Evolutionary conservation across 768 basidiomycete species (phyloP), one percentile per base, ranked within the genome.

Genomic region (Coprinopsis marcescibilis): DNA sequence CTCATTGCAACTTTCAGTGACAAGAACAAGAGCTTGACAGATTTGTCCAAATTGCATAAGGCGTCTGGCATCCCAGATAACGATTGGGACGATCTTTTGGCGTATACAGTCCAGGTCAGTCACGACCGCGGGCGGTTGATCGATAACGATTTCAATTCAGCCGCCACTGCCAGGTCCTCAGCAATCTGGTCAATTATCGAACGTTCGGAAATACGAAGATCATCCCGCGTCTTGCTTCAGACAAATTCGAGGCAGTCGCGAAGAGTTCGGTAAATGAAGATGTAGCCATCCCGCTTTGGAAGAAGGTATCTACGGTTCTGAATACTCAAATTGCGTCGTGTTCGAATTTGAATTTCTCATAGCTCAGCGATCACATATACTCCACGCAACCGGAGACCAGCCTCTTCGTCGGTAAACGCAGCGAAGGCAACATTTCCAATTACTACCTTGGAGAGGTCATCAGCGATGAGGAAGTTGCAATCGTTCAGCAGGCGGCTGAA

Each of bases 171-270:
- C 47, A 76, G 75, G 74, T 75, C 12, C 55, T 84, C 49, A 77
- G 75, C 60, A 82, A 83, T 58, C 68, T 84, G 17, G 76, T 78
- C 19, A 91, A 91, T 64, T 90, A 81, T 66, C 87, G 79, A 60
- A 76, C 73, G 2, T 93, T 93, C 52, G 90, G 90, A 1, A 86
- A 85, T 57, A 87, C 85, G 34, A 93, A 94, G 67, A 85, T 94
- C 54, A 59, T 90, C 39, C 89, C 91, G 17, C 83, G 91, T 17
- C 56, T 87, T 37, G 56, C 78, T 2, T 56, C 71, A 19, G 72
- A 68, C 13, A 80, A 77, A 55, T 90, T 94, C 57, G 76, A 72
- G 32, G 70, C 69, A 4, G 78, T 85, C 26, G 70, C 91, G 14
- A 62, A 69, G 15, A 68, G 71, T 5, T 89, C 85, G n/a, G 66